These are phyloP conservation scores for Paecilomyces niveus DNA, from an alignment of 2,329 filamentous ascomycete species.

Conservation along the genomic window DNA sequence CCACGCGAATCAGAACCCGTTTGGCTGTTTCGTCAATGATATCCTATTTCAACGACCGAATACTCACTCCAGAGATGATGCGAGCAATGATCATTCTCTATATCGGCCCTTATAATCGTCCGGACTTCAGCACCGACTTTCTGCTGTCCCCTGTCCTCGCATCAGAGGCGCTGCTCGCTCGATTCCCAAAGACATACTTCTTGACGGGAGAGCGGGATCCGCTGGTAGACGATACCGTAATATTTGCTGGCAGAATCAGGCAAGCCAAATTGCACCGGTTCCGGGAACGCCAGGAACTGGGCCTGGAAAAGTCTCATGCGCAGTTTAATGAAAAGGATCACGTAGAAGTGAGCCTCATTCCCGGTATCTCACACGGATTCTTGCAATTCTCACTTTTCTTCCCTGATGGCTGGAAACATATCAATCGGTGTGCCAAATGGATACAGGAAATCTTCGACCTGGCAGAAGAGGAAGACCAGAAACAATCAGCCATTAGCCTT, in stretches of 20 bases:
- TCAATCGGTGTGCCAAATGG: constrained; percentile 72
- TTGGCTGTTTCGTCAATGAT: constrained; percentile 95
- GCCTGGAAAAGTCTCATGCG: constrained; percentile 46
- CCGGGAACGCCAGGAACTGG: constrained; percentile 49
- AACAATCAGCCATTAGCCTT: constrained; percentile 11
- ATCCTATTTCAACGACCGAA: constrained; percentile 93
- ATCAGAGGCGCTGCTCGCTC: constrained; percentile 71
- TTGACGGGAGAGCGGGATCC: constrained; percentile 93
- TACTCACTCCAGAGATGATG: constrained; percentile 97
- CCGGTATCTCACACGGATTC: constrained; percentile 89
- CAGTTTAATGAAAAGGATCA: constrained; percentile 66
- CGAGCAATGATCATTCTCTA: constrained; percentile 98
- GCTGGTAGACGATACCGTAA: constrained; percentile 91
- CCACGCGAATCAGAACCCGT: constrained; percentile 62
- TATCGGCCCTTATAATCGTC: constrained; percentile 85
- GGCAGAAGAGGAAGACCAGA: constrained; percentile 12
- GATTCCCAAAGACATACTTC: constrained; percentile 93
- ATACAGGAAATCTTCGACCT: constrained; percentile 64
- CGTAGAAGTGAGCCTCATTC: constrained; percentile 76
- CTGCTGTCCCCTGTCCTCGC: constrained; percentile 84
- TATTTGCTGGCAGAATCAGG: constrained; percentile 84
- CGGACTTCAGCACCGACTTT: constrained; percentile 87
- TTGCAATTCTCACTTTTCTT: constrained; percentile 84
- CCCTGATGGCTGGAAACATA: constrained; percentile 82
- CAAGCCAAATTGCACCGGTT: constrained; percentile 62